Evolutionary conservation across 2,329 filamentous ascomycete species (phyloP), one percentile per base, ranked within the genome.

Genomic region (Alternaria triticina): DNA sequence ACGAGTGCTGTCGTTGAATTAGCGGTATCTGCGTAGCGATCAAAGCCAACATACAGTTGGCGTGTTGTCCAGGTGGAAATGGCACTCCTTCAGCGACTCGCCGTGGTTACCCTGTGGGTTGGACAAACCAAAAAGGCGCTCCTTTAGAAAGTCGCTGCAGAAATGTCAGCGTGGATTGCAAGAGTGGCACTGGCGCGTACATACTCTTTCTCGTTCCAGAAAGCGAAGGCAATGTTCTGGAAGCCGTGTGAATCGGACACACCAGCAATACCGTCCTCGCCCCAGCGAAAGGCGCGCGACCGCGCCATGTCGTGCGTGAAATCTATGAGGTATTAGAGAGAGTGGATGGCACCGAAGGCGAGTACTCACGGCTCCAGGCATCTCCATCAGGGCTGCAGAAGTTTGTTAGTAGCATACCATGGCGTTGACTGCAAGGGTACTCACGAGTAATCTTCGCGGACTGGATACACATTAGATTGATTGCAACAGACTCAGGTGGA

Each of bases 61-160:
- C 27, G 93, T 97, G 79, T 98, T 98, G 82, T 98, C 95, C 62
- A 97, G 83, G 80, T 98, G 95, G 76, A 97, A 98, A 82, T 98
- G 94, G 59, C 92, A 93, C 83, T 98, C 95, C 81, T 97, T 98
- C 84, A 98, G 87, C 79, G 93, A 96, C 83, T 98, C 96, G 68
- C 96, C 96, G 83, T 98, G 96, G 77, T 97, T 97, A 70, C 95
- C 95, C 82, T 98, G 93, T 3, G 95, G 94, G 79, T 98, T 98
- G 54, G 95, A 97, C 58, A 98, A 86, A 59, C 95, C 95, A 77
- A 97, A 98, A 5, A 98, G 87, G 67, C 96, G 90, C 81, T 98
- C 96, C 82, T 98, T 98, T 73, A 98, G 86, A 78, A 95, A 97
- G 59, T 93, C 91, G 80, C 94, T 97, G 71, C 20, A 20, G 25